Conservation (phyloP, 192 early-diverging fungal genomes). For the Umbelopsis vinacea region DNA sequence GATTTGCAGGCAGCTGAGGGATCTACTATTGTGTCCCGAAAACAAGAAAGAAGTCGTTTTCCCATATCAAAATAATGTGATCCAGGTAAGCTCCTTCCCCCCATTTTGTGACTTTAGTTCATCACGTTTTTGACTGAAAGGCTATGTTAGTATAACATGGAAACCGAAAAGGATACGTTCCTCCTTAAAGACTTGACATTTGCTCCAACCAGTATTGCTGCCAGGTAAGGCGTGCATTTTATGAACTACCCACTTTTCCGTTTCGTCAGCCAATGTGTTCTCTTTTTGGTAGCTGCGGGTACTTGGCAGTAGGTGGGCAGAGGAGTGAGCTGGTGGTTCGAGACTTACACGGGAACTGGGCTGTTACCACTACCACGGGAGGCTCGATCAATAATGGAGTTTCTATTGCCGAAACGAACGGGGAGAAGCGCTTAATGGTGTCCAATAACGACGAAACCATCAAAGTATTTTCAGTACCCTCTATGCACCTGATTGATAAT, state of each 20-base stretch:
- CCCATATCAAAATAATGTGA: conserved; percentile 74
- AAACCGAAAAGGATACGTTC: conserved; percentile 52
- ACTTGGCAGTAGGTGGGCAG: conserved; percentile 91
- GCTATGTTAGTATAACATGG: conserved; percentile 56
- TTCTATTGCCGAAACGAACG: conserved; percentile 60
- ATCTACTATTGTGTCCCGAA: conserved; percentile 81
- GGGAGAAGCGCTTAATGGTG: conserved; percentile 75
- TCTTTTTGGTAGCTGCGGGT: conserved; percentile 65
- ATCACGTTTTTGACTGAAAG: neutral
- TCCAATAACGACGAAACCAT: conserved; percentile 96
- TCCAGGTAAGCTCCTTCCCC: conserved; percentile 16
- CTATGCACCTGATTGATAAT: conserved; percentile 71
- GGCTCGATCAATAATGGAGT: conserved; percentile 91
- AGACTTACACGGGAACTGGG: conserved; percentile 60
- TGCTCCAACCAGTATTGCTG: conserved; percentile 76
- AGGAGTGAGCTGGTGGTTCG: conserved; percentile 81
- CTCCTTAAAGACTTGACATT: conserved; percentile 77
- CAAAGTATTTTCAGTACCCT: conserved; percentile 85
- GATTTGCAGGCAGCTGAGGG: conserved; percentile 83
- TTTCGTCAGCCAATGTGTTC: neutral
- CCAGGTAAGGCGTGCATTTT: conserved; percentile 51
- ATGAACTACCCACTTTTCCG: neutral
- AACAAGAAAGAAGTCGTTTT: conserved; percentile 78
- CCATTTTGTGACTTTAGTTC: neutral
- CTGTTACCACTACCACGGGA: conserved; percentile 57